Base-by-base conservation (phyloP, 2,329 filamentous ascomycete genomes). In the Cladophialophora carrionii region DNA sequence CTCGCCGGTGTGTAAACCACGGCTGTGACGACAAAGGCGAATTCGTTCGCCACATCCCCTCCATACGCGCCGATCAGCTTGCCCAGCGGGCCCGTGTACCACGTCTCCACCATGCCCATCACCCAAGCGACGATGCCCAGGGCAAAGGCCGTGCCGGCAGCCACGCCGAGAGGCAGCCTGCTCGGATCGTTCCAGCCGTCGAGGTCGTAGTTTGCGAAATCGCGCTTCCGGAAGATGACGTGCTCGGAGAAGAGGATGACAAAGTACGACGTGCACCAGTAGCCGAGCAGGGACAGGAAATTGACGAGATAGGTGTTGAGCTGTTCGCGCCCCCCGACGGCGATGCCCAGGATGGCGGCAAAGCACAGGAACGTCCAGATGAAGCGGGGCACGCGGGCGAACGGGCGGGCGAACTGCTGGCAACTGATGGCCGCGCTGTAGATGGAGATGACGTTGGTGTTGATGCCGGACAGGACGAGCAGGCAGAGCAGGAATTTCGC, bases 71-170 rank as follows among this genome's bases (percentile, higher is more conserved):
- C 80, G 64, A 84, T 83, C 67, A 76, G 72, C 48, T 71, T 73
- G 0, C 78, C 81, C 57, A 84, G 68, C 1, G 76, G 75, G 0
- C 83, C 83, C 24, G 82, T 75, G 32, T 62, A 69, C 80, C 82
- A 86, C 0, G 82, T 85, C 75, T 86, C 81, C 54, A 79, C 79
- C 85, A 88, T 87, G 1, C 85, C 85, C 71, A 87, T 76, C 24
- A 84, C 77, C 76, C 83, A 85, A 22, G 79, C 81, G 7, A 76
- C 78, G 7, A 80, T 73, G 1, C 82, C 82, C 1, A 78, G 72
- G 0, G 77, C 71, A 67, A 84, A 84, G 0, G 82, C 80, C 3
- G 75, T 63, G 0, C 77, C 70, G 2, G 78, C 82, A 1, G 74
- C 82, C 43, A 79, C 71, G 6, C 82, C 82, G 14, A 79, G 48